phyloP scores from a whole-genome alignment of 371 early-diverging fungal genomes.

The Actinomucor elegans region DNA sequence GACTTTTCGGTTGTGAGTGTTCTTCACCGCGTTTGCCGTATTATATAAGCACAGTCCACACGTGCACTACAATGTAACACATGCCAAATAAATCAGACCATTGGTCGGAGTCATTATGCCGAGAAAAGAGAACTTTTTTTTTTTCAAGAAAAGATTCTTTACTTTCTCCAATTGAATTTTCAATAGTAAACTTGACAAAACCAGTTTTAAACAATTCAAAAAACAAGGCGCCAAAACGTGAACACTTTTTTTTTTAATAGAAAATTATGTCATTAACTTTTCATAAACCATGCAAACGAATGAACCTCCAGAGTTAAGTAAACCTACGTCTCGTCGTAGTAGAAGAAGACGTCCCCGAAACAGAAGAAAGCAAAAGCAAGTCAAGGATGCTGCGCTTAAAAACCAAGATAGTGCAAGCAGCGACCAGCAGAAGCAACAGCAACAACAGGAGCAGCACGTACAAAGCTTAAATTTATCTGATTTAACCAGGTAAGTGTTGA shows the following conservation, averaged over 20 bases:
- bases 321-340: slow-evolving; percentile 18
- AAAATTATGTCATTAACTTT: slow-evolving; percentile 16
- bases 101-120: no score
- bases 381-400: neutral
- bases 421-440: neutral
- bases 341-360: slow-evolving; percentile 31
- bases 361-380: slow-evolving; percentile 18
- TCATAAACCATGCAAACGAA: slow-evolving; percentile 12
- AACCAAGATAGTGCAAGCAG: no score
- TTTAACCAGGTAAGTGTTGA: neutral
- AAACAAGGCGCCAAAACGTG: neutral
- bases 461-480: slow-evolving; percentile 5
- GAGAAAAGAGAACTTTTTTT: no score
- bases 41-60: no score
- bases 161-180: no score
- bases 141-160: no score
- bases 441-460: neutral
- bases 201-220: neutral
- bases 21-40: no score
- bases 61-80: no score
- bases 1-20: no score
- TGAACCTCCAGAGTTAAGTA: slow-evolving; percentile 13
- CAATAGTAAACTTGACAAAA: neutral
- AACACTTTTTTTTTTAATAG: neutral
- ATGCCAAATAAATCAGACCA: no score